phyloP scores from a whole-genome alignment of 2,329 filamentous ascomycete species.

The Sporothrix brasiliensis region DNA sequence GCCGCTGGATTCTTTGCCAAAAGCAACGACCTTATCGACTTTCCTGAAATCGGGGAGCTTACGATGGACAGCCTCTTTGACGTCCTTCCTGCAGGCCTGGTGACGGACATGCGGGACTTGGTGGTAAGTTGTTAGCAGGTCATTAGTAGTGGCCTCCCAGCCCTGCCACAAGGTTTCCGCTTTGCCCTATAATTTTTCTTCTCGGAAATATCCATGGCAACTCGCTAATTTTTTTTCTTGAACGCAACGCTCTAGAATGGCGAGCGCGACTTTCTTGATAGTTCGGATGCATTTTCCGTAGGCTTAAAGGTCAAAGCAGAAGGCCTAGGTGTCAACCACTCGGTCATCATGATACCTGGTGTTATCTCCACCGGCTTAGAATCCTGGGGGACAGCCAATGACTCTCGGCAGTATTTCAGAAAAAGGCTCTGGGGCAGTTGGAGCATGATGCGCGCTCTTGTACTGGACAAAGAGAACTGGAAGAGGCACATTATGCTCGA shows the following conservation, averaged over 20 bases:
- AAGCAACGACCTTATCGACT: constrained; percentile 83
- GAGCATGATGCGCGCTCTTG: constrained; percentile 96
- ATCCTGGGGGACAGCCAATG: constrained; percentile 89
- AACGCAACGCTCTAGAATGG: constrained; percentile 61
- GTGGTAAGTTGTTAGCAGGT: constrained; percentile 59
- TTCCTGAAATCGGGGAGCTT: constrained; percentile 69
- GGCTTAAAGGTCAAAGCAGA: constrained; percentile 80
- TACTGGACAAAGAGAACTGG: constrained; percentile 91
- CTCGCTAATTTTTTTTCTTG: constrained; percentile 27
- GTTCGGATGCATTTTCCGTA: constrained; percentile 92
- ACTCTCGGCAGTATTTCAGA: constrained; percentile 86
- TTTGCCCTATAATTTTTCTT: neutral
- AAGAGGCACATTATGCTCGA: constrained; percentile 98
- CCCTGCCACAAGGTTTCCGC: neutral
- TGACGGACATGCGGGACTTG: constrained; percentile 83
- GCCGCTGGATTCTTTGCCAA: constrained; percentile 87
- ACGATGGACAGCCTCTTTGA: constrained; percentile 87
- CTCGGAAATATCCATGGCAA: neutral
- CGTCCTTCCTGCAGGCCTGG: constrained; percentile 80
- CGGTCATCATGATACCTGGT: constrained; percentile 95
- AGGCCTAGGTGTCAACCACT: constrained; percentile 79
- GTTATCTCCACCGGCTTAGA: constrained; percentile 97
- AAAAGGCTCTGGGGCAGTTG: constrained; percentile 96
- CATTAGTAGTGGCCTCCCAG: neutral
- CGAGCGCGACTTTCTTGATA: constrained; percentile 78